These are phyloP conservation scores for Datura wrightii DNA, from an alignment of 257 asterid genomes.

Conservation along the genomic window DNA sequence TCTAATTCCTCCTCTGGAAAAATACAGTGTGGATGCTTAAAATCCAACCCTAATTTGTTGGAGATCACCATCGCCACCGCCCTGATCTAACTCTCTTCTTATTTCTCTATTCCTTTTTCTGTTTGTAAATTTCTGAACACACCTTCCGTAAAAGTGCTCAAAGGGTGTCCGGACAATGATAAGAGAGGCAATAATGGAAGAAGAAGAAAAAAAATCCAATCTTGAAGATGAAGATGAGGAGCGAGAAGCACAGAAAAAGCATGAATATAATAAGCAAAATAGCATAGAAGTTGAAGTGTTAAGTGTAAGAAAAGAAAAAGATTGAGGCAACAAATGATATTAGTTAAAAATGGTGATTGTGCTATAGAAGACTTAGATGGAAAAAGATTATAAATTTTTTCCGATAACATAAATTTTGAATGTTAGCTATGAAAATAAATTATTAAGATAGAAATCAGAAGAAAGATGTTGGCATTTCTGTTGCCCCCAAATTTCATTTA, in stretches of 20 bases:
- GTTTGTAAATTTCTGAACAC: not conserved
- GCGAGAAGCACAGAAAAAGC: not conserved
- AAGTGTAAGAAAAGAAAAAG: not conserved
- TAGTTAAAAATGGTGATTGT: not conserved
- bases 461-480: not conserved
- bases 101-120: not conserved
- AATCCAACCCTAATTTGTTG: not conserved
- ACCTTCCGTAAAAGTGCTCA: not conserved
- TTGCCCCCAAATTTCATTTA: not conserved
- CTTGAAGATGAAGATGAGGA: not conserved
- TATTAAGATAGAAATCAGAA: not conserved
- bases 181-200: not conserved
- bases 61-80: not conserved
- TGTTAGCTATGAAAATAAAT: not conserved
- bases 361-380: not conserved
- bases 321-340: not conserved
- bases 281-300: not conserved
- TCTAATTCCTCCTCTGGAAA: not conserved
- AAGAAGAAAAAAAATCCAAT: not conserved
- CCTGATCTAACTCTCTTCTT: not conserved
- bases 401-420: not conserved
- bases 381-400: not conserved
- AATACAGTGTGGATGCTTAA: not conserved
- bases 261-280: not conserved
- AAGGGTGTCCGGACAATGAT: not conserved